Base-by-base conservation (phyloP, 768 basidiomycete species). In the Trametes sanguinea region DNA sequence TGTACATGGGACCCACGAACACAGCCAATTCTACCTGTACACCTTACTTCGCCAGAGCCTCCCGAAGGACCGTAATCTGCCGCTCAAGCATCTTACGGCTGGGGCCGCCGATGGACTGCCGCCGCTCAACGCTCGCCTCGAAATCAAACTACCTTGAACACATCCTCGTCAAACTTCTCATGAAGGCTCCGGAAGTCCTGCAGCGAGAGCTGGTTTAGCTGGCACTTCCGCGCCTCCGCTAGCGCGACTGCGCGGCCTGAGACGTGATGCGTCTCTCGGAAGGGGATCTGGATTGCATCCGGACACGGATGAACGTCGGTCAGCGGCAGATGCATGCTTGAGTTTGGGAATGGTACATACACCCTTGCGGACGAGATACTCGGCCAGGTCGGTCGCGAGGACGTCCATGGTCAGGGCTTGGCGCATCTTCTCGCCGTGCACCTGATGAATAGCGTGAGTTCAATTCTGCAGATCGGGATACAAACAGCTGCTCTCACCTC, bases 361-460 rank as follows among this genome's bases (percentile, higher is more conserved):
- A 65, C 97, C 96, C 81, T 97, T 98, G 68, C 95, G 90, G 64
- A 99, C 97, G 43, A 99, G 90, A 75, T 99, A 98, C 73, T 99
- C 96, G 8, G 97, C 97, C 30, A 99, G 77, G 70, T 99, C 97
- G n/a, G 97, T 99, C 4, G 97, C 97, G 51, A 99, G 88, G 62
- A 98, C 92, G 74, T 99, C 97, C 90, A 93, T 95, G 8, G 96
- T 98, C 69, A 98, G 76, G 0, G 95, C 93, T 61, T 83, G 80
- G 40, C 81, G 82, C 97, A 99, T 99, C 80, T 88, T 95, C 39
- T 93, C 85, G 1, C 83, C 86, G 72, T 97, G 87, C 47, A 97
- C 89, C 94, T 97, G 67, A 10, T 27, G 22, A 50, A 22, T 39
- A 45, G 22, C 22, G 22, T 37, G 35, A 37, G 35, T 37, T 11